Evolutionary conservation across 2,329 filamentous ascomycete genomes (phyloP).

Genomic region (Orbilia oligospora): DNA sequence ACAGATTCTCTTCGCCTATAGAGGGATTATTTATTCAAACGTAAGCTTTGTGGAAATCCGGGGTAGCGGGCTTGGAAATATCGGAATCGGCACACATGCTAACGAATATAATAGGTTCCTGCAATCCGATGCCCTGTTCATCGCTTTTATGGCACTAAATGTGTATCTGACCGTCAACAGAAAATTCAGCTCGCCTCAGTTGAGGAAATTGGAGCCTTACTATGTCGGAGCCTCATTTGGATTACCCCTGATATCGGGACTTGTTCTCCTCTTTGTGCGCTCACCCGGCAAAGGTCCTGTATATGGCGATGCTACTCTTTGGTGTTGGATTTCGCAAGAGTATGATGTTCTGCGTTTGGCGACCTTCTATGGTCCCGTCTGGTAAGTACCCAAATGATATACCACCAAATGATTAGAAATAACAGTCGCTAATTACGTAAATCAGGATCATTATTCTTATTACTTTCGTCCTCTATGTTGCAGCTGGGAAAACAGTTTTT

Average conservation of each 20-base stretch:
- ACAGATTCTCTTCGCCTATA: slow-evolving; percentile 65
- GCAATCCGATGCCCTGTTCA: slow-evolving; percentile 82
- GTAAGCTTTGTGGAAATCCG: slow-evolving; percentile 70
- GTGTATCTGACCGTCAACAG: slow-evolving; percentile 85
- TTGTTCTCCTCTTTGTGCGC: slow-evolving; percentile 77
- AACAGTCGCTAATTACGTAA: slow-evolving; percentile 55
- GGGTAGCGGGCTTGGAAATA: slow-evolving; percentile 3
- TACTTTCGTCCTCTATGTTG: slow-evolving; percentile 77
- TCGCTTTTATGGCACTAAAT: slow-evolving; percentile 85
- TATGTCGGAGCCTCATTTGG: slow-evolving; percentile 82
- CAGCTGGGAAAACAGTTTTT: slow-evolving; percentile 78
- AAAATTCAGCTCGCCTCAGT: slow-evolving; percentile 76
- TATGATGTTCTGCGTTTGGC: slow-evolving; percentile 82
- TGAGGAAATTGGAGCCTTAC: slow-evolving; percentile 78
- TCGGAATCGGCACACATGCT: slow-evolving; percentile 38
- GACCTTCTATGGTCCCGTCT: slow-evolving; percentile 81
- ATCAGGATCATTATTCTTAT: slow-evolving; percentile 74
- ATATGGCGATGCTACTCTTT: slow-evolving; percentile 82
- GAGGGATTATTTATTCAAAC: slow-evolving; percentile 87
- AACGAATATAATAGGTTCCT: slow-evolving; percentile 75
- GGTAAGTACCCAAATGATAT: slow-evolving; percentile 68
- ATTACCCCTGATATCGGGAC: slow-evolving; percentile 77
- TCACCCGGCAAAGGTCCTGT: slow-evolving; percentile 71
- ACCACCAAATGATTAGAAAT: background rate
- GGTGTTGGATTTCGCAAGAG: slow-evolving; percentile 81